Percentiles rank a stretch among this genome's conserved stretches.
These are phyloP conservation scores for Avena eriantha DNA, from an alignment of 176 grass and related monocot species.

Conservation along the genomic window DNA sequence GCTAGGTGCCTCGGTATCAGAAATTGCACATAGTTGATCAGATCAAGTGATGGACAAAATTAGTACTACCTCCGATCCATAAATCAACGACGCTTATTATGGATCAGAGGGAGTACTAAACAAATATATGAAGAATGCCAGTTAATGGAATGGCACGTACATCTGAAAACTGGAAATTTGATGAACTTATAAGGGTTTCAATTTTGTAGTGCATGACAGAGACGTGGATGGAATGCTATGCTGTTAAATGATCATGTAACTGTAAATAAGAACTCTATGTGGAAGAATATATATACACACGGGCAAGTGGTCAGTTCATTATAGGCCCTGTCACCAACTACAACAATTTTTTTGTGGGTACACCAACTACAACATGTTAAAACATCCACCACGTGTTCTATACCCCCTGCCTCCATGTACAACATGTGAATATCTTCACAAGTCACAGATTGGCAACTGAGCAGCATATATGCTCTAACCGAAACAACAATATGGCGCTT, in stretches of 20 bases:
- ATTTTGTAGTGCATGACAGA: neutral
- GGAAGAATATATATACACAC: neutral
- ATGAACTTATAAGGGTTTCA: slow-evolving; percentile 9
- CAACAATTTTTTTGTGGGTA: too few species aligned
- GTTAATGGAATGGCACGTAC: neutral
- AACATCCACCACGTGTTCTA: neutral
- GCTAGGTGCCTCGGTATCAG: slow-evolving; percentile 18
- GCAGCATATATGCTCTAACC: slow-evolving; percentile 26
- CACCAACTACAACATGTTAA: neutral
- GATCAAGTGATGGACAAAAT: slow-evolving; percentile 16
- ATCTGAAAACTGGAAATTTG: neutral
- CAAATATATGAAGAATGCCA: slow-evolving; percentile 11
- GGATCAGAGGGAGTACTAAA: neutral
- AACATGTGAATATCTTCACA: slow-evolving; percentile 16
- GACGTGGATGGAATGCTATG: neutral
- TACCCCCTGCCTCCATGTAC: neutral
- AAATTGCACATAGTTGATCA: slow-evolving; percentile 18
- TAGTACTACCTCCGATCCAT: too few species aligned
- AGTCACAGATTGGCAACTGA: slow-evolving; percentile 19
- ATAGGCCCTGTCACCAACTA: too few species aligned
- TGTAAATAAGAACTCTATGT: slow-evolving; percentile 24
- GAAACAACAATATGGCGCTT: neutral
- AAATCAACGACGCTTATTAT: too few species aligned
- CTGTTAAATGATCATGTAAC: neutral
- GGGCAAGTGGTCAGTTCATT: neutral